Base-by-base conservation (phyloP, 2,329 filamentous ascomycete species). In the Fusarium humuli region DNA sequence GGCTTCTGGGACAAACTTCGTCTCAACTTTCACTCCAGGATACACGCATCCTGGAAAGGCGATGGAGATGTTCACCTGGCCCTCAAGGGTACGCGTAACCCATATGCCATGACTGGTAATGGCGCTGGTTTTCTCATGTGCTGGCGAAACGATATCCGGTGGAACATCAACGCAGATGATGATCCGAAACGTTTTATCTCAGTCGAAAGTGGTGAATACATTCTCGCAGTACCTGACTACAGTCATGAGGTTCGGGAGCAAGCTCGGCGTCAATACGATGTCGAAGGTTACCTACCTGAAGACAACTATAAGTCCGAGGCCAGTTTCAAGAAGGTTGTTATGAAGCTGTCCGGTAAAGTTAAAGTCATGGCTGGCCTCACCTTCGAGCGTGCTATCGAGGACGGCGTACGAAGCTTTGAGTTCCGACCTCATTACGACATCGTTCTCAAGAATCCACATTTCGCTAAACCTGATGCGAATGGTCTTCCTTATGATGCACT, bases 1-100 rank as follows among this genome's bases (percentile, higher is more conserved):
- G 96, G 96, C 5, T 99, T 99, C 83, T 99, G 96, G 96, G 96
- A 99, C 81, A 99, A 99, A 84, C 94, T 99, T 54, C 88, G 96
- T 57, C 86, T 99, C 40, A 94, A 91, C 74, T 97, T 98, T 79
- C 96, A 99, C 80, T 98, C 97, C 3, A 90, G 94, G 22, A 89
- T 98, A 62, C 91, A 91, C 55, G 89, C 97, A 34, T 88, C 93
- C 6, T 99, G 97, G 96, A 96, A 93, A 76, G 94, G 94, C 13
- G 95, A 97, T 77, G 97, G 97, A 7, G 95, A 98, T 81, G 93
- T 99, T 34, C 96, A 98, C 78, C 85, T 99, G 27, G 91, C 94
- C 32, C 86, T 99, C 34, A 99, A 99, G 82, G 94, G 92, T 77
- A 89, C 94, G 56, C 89, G 97, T 60, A 95, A 99, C 80, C 96